These are phyloP conservation scores for Marasmius tenuissimus DNA, from an alignment of 1,284 basidiomycete genomes.

Conservation along the genomic window DNA sequence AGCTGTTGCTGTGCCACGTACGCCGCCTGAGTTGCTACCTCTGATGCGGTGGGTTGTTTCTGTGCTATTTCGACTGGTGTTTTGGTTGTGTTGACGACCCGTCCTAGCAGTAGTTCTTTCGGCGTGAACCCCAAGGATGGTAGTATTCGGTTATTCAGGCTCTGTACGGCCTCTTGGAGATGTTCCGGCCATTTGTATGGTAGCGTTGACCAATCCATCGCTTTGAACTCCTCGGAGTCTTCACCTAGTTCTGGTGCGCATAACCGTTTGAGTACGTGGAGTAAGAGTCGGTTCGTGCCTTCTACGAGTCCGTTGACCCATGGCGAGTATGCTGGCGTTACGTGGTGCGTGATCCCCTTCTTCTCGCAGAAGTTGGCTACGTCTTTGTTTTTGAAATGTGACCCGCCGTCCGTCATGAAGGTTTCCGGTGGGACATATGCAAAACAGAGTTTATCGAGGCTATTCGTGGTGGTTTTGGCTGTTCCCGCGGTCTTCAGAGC, in stretches of 20 bases:
- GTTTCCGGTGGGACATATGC: slow-evolving; percentile 24
- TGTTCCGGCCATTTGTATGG: slow-evolving; percentile 29
- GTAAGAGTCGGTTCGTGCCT: slow-evolving; percentile 29
- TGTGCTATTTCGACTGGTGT: slow-evolving; percentile 7
- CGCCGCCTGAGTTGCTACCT: slow-evolving; percentile 15
- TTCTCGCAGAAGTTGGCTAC: slow-evolving; percentile 27
- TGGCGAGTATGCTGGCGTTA: slow-evolving; percentile 35
- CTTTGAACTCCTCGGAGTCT: slow-evolving; percentile 23
- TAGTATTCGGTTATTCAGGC: slow-evolving; percentile 20
- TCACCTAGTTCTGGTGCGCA: too few species aligned
- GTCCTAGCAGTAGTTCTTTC: background rate
- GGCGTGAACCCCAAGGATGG: background rate
- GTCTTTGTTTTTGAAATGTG: slow-evolving; percentile 35
- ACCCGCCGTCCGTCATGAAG: slow-evolving; percentile 37
- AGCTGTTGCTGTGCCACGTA: slow-evolving; percentile 26
- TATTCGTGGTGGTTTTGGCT: slow-evolving; percentile 23
- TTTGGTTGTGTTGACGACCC: slow-evolving; percentile 24
- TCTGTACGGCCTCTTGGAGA: slow-evolving; percentile 24
- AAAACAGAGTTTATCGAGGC: slow-evolving; percentile 22
- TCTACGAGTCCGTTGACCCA: slow-evolving; percentile 39
- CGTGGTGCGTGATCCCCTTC: slow-evolving; percentile 18
- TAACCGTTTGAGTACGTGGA: slow-evolving; percentile 25
- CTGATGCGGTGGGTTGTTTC: background rate
- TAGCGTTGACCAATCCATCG: slow-evolving; percentile 5
- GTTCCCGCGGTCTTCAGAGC: slow-evolving; percentile 24